Evolutionary conservation across 1,284 basidiomycete genomes (phyloP), one percentile per base, ranked within the genome.

Genomic region (Macrocystidia cucumis): DNA sequence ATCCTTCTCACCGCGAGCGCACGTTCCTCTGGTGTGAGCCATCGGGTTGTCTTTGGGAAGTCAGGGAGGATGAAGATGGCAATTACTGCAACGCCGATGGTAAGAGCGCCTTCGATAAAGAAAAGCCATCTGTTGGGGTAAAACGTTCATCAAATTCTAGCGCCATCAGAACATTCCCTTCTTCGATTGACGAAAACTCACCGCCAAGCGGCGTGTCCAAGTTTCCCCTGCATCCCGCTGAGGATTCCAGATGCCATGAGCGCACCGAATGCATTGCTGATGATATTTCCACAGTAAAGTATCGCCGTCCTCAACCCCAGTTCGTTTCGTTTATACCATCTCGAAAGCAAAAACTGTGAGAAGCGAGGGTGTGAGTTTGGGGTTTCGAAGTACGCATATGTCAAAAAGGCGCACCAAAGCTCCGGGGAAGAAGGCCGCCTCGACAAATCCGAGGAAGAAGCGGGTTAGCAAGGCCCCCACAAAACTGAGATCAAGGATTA

Each of bases 11-110:
- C 60, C 2, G 88, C 84, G 13, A 91, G 68, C 13, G 69, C 64
- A 16, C 69, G 65, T 56, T 91, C 88, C 25, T 70, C 53, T 7
- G 69, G 67, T 3, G 68, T 65, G 5, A 85, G 65, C 73, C 76
- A 84, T 33, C 48, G 57, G n/a, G 74, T 70, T 0, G 64, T 80
- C 4, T 62, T 53, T 2, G 82, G 82, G 52, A 90, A 85, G 56
- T 91, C 87, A 5, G 87, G 87, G 3, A 91, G 69, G 40, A 89
- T 63, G 54, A 82, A 78, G 18, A 79, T 66, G 9, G 79, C 69
- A 28, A 62, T 37, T 37, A 75, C 48, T 5, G 80, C 85, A 23
- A 83, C 63, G 33, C 72, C 60, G 48, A 84, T 69, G 1, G 81
- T 85, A n/a, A 83, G 49, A 3, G 67, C 60, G 9, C 81, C 80